Percentiles rank a stretch among this genome's conserved stretches.
phyloP scores from a whole-genome alignment of 164 flowering plant species.

The Litsea cubeba region DNA sequence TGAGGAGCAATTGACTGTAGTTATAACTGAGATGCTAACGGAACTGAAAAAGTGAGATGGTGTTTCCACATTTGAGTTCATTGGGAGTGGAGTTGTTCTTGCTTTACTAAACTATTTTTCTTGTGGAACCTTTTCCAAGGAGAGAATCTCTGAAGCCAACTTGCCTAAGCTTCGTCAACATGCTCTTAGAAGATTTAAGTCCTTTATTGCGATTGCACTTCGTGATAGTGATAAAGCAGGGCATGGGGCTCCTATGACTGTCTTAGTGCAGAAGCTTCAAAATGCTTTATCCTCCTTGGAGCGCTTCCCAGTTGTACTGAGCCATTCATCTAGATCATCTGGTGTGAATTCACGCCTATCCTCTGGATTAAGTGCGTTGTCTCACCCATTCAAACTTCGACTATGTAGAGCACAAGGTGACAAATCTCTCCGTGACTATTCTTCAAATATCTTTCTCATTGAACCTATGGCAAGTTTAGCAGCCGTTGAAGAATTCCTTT shows the following conservation, averaged over 20 bases:
- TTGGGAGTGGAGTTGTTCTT: conserved; percentile 90
- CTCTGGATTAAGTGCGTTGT: conserved; percentile 81
- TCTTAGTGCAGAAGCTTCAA: conserved; percentile 88
- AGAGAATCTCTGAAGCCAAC: conserved; percentile 59
- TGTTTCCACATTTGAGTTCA: conserved; percentile 96
- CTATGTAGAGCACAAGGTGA: conserved; percentile 91
- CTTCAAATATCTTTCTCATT: conserved; percentile 87
- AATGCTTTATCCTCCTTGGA: conserved; percentile 90
- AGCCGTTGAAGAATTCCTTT: conserved; percentile 92
- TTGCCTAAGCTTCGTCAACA: conserved; percentile 71
- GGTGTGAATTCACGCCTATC: conserved; percentile 75
- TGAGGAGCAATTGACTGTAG: conserved; percentile 65
- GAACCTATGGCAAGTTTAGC: conserved; percentile 97
- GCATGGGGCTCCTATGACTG: conserved; percentile 56
- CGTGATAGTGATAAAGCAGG: conserved; percentile 40
- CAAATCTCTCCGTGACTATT: conserved; percentile 90
- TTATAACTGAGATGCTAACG: conserved; percentile 66
- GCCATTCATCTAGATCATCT: conserved; percentile 80
- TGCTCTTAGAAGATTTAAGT: conserved; percentile 72
- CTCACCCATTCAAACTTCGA: conserved; percentile 93
- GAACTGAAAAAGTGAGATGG: conserved; percentile 90
- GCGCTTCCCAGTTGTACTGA: conserved; percentile 88
- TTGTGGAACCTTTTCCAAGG: conserved; percentile 89
- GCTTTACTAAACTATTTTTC: conserved; percentile 87
- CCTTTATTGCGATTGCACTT: conserved; percentile 71